phyloP scores from a whole-genome alignment of 352 stramenopile genomes.

The Globisporangium nagaii region DNA sequence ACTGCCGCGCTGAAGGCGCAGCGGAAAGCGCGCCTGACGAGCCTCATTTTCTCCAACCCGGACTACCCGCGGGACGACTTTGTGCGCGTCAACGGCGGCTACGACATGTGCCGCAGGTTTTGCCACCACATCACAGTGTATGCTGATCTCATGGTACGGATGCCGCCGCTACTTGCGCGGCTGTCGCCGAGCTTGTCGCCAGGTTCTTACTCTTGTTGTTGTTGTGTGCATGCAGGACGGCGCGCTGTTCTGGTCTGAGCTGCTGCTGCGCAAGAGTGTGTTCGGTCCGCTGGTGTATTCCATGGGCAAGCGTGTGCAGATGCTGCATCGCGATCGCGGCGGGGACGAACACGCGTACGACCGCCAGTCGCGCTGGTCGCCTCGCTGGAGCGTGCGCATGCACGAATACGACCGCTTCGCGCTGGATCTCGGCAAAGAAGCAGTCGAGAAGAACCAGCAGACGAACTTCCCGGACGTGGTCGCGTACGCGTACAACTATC shows the following conservation, averaged over 20 bases:
- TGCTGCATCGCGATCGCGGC: constrained; percentile 33
- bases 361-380: neutral
- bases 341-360: neutral
- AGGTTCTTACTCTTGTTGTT: neutral
- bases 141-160: constrained; percentile 45
- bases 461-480: constrained; percentile 47
- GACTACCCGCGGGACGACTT: constrained; percentile 75
- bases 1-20: neutral
- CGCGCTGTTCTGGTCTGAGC: constrained; percentile 72
- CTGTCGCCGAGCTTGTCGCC: too few species aligned
- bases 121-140: constrained; percentile 70
- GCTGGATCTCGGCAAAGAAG: constrained; percentile 36
- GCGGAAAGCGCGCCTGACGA: constrained; percentile 23
- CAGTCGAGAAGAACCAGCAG: constrained; percentile 44
- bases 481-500: constrained; percentile 48
- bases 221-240: constrained; percentile 25
- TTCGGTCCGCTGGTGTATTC: constrained; percentile 44
- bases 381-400: constrained; percentile 11
- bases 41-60: constrained; percentile 72
- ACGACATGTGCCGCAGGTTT: constrained; percentile 47
- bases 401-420: constrained; percentile 18
- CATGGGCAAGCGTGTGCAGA: constrained; percentile 41
- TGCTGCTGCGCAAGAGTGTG: constrained; percentile 32
- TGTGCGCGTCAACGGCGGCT: constrained; percentile 42
- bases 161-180: too few species aligned